Percentiles rank a stretch among this genome's conserved stretches.
Conservation (phyloP, 139 green algal genomes). For the Yamagishiella unicocca region DNA sequence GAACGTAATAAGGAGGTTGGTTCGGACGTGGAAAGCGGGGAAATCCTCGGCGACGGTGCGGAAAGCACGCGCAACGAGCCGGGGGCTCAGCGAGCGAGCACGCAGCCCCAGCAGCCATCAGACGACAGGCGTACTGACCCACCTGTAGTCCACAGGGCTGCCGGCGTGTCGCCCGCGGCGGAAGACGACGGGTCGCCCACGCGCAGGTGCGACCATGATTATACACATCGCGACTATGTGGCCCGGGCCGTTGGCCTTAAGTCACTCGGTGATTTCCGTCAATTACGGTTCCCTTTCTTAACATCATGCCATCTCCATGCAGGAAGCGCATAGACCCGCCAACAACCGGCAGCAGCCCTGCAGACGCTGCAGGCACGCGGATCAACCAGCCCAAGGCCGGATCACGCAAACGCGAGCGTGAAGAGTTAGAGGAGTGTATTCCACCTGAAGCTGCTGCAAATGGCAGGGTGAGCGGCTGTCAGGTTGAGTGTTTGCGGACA, state of each 20-base stretch:
- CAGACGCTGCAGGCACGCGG: not conserved
- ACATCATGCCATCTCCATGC: too few relatives aligned
- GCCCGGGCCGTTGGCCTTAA: too few relatives aligned
- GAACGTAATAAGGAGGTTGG: slow-evolving; percentile 42
- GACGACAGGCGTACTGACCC: not conserved
- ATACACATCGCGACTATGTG: too few relatives aligned
- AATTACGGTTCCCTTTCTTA: too few relatives aligned
- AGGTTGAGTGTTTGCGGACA: too few relatives aligned
- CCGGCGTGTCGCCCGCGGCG: slow-evolving; percentile 11
- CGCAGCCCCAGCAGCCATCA: not conserved
- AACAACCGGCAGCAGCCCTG: not conserved
- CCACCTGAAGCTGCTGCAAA: not conserved
- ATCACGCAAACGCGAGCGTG: not conserved
- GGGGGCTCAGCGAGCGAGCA: not conserved
- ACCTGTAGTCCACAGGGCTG: slow-evolving; percentile 43
- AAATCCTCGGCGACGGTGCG: slow-evolving; percentile 28
- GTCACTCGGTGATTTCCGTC: too few relatives aligned
- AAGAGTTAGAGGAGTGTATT: not conserved
- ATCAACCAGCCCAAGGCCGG: not conserved
- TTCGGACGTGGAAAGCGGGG: slow-evolving; percentile 49
- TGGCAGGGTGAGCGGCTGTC: not conserved
- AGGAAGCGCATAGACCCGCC: not conserved
- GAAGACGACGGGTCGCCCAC: not conserved
- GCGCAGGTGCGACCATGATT: not conserved
- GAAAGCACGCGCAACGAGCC: not conserved